A percentile compares a stretch with the other conserved stretches of the same genome.
Evolutionary conservation across 164 flowering plant genomes (phyloP).

Genomic region (Paratinospora sagittata): DNA sequence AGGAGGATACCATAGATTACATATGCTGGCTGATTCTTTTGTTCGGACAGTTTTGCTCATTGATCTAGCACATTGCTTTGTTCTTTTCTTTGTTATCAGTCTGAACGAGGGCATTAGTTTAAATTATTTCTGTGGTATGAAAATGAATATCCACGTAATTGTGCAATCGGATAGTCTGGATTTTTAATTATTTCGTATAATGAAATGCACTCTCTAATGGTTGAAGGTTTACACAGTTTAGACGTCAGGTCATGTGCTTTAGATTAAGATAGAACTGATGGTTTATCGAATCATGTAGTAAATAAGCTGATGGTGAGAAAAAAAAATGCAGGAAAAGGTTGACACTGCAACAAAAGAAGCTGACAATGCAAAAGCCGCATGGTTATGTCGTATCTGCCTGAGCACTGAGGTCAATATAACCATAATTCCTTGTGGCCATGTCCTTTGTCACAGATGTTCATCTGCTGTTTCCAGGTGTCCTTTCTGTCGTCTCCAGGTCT

Average conservation of each 20-base stretch:
- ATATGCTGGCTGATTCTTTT: background rate
- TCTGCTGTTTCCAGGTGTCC: constrained; percentile 89
- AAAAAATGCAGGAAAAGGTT: constrained; percentile 61
- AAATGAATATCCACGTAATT: background rate
- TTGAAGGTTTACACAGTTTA: too few species aligned
- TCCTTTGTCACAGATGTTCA: constrained; percentile 76
- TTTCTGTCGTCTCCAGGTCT: constrained; percentile 81
- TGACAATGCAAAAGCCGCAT: constrained; percentile 84
- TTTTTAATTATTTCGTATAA: background rate
- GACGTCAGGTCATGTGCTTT: background rate
- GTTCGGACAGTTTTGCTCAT: background rate
- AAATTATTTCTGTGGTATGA: background rate
- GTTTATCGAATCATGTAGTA: background rate
- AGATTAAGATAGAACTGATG: background rate
- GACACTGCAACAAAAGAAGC: constrained; percentile 79
- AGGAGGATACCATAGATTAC: too few species aligned
- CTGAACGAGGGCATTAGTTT: background rate
- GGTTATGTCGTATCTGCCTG: constrained; percentile 81
- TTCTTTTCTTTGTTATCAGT: too few species aligned
- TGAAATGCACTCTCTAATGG: background rate
- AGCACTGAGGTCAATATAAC: constrained; percentile 64
- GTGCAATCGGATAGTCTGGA: background rate
- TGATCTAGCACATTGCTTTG: too few species aligned
- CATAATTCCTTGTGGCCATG: constrained; percentile 87
- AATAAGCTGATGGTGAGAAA: background rate